phyloP scores from a whole-genome alignment of 192 early-diverging fungal genomes.

The Dimargaris cristalligena region DNA sequence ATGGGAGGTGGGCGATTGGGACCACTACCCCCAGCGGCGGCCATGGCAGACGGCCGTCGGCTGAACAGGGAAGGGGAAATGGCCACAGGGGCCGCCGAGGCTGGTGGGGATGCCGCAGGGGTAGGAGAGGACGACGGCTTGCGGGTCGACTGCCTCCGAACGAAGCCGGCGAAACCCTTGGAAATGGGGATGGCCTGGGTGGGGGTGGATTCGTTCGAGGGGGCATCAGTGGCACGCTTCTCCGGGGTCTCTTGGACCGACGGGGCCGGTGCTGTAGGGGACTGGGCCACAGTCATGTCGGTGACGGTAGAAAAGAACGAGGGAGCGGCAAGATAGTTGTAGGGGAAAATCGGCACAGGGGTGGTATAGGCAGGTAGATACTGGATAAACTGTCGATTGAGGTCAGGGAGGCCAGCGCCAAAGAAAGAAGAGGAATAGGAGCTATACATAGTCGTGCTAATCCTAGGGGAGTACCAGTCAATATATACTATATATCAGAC shows the following conservation, averaged over 20 bases:
- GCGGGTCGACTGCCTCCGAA: not conserved
- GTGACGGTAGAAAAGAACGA: not conserved
- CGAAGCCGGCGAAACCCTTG: not conserved
- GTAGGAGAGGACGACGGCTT: not conserved
- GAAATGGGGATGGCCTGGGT: not conserved
- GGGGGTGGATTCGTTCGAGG: too few species aligned
- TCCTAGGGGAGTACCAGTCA: too few species aligned
- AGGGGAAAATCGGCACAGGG: not conserved
- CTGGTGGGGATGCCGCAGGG: not conserved
- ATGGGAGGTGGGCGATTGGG: conserved; percentile 3
- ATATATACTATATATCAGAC: too few species aligned
- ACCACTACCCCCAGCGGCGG: too few species aligned
- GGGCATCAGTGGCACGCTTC: too few species aligned
- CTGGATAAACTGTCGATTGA: not conserved
- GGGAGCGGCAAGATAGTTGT: not conserved
- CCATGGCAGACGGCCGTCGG: too few species aligned
- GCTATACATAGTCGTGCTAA: not conserved
- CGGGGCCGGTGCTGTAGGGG: too few species aligned
- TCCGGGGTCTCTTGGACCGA: too few species aligned
- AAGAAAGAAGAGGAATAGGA: not conserved
- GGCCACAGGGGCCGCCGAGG: not conserved
- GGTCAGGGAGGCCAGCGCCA: conserved; percentile 2
- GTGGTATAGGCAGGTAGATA: not conserved
- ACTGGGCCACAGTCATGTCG: too few species aligned
- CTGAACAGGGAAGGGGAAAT: not conserved